phyloP scores from a whole-genome alignment of 495 filamentous ascomycete genomes.

The Darksidea phi region DNA sequence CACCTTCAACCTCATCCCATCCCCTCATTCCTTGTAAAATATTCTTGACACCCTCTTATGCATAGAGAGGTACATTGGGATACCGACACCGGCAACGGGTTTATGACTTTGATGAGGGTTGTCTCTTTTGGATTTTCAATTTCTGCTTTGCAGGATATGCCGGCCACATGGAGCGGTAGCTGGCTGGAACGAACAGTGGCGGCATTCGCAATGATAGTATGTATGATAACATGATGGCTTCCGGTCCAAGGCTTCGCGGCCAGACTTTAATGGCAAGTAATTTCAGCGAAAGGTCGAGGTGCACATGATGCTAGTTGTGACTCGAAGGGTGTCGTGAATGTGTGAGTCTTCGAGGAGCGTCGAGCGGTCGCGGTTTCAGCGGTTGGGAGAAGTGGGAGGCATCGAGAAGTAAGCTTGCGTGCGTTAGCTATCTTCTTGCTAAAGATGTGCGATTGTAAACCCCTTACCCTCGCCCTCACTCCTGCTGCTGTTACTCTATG shows the following conservation, averaged over 20 bases:
- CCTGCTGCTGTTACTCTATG: no score
- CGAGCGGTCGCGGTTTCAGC: no score
- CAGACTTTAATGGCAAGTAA: background rate
- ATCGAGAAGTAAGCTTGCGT: no score
- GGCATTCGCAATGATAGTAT: conserved; percentile 5
- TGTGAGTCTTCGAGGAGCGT: no score
- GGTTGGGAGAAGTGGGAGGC: no score
- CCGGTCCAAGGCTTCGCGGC: background rate
- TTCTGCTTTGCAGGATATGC: conserved; percentile 8
- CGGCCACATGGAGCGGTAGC: conserved; percentile 20
- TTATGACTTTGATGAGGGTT: conserved; percentile 29
- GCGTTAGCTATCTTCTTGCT: no score
- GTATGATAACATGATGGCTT: conserved; percentile 11
- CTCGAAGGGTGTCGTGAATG: no score
- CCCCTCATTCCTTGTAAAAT: conserved; percentile 20
- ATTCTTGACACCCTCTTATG: conserved; percentile 11
- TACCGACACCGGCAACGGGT: conserved; percentile 26
- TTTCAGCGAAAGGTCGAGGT: no score
- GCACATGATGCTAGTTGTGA: no score
- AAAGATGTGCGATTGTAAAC: no score
- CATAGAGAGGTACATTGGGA: conserved; percentile 25
- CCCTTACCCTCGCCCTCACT: no score
- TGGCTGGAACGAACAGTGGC: conserved; percentile 8
- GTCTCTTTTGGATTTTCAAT: conserved; percentile 12
- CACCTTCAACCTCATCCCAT: background rate